A percentile compares a stretch with the other conserved stretches of the same genome.
Evolutionary conservation across 805 yeast species (phyloP).

Genomic region (Teunomyces pallodes): DNA sequence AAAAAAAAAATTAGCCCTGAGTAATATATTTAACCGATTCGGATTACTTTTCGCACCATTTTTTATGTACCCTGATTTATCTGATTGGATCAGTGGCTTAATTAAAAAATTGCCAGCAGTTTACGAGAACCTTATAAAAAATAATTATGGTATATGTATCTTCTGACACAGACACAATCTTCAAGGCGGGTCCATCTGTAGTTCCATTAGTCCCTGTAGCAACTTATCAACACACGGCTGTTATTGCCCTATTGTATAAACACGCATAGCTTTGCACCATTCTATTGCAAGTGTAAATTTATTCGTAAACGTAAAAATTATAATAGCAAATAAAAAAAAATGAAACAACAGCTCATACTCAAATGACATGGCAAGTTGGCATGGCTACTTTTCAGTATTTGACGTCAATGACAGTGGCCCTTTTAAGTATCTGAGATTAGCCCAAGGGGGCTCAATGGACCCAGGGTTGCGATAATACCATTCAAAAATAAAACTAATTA

Average conservation of each 20-base stretch:
- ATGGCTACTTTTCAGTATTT: too few species aligned
- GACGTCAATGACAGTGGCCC: too few species aligned
- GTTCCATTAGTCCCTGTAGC: neutral
- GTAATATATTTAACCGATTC: neutral
- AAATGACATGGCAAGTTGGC: too few species aligned
- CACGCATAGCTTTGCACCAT: too few species aligned
- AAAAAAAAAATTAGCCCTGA: neutral
- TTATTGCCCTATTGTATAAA: neutral
- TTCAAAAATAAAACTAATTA: too few species aligned
- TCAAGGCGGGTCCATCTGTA: neutral
- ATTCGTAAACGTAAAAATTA: too few species aligned
- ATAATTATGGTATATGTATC: neutral
- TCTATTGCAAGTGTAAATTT: too few species aligned
- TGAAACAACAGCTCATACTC: too few species aligned
- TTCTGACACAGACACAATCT: neutral
- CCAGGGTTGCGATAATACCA: too few species aligned
- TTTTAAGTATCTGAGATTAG: too few species aligned
- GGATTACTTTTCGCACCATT: neutral
- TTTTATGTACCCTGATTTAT: neutral
- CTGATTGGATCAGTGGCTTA: conserved; percentile 1
- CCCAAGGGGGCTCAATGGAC: too few species aligned
- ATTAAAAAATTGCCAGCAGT: neutral
- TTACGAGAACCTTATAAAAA: neutral
- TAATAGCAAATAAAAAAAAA: too few species aligned
- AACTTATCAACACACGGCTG: neutral